A percentile compares a stretch with the other conserved stretches of the same genome.
phyloP scores from a whole-genome alignment of 176 grass and related monocot species.

The Luzula sylvatica region DNA sequence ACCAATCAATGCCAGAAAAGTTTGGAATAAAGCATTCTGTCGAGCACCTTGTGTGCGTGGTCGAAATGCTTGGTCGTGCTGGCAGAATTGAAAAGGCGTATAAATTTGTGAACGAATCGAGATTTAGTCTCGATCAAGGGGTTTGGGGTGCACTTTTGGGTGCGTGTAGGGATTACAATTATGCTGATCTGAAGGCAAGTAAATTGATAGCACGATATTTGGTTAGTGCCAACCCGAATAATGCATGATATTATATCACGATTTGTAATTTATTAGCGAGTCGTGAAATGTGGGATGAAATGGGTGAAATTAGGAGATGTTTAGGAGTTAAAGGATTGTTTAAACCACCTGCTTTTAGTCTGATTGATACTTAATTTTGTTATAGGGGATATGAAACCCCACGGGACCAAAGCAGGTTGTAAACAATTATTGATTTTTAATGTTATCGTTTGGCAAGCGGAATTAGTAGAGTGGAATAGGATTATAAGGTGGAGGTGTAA shows the following conservation, averaged over 20 bases:
- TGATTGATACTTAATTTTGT: constrained; percentile 21
- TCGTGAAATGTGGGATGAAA: constrained; percentile 44
- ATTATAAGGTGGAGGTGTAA: too few relatives aligned
- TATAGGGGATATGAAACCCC: too few relatives aligned
- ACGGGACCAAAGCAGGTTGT: too few relatives aligned
- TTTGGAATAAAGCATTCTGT: constrained; percentile 42
- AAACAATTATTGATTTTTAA: too few relatives aligned
- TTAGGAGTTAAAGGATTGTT: constrained; percentile 47
- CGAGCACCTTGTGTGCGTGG: constrained; percentile 63
- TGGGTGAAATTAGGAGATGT: constrained; percentile 35
- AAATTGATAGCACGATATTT: constrained; percentile 49
- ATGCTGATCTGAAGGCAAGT: constrained; percentile 31
- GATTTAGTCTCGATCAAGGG: constrained; percentile 34
- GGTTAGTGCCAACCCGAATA: constrained; percentile 48
- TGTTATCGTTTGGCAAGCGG: too few relatives aligned
- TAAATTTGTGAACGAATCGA: constrained; percentile 39
- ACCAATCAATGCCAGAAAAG: constrained; percentile 55
- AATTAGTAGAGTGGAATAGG: too few relatives aligned
- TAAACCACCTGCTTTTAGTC: constrained; percentile 43
- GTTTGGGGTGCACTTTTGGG: constrained; percentile 70
- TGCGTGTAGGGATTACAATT: constrained; percentile 31
- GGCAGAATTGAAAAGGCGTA: constrained; percentile 47
- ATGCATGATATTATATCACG: constrained; percentile 77
- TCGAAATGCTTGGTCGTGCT: constrained; percentile 67
- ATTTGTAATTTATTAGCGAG: constrained; percentile 66